Percentiles rank a stretch among this genome's conserved stretches.
Conservation (phyloP, 176 grass and related monocot species). For the Raddia guianensis region DNA sequence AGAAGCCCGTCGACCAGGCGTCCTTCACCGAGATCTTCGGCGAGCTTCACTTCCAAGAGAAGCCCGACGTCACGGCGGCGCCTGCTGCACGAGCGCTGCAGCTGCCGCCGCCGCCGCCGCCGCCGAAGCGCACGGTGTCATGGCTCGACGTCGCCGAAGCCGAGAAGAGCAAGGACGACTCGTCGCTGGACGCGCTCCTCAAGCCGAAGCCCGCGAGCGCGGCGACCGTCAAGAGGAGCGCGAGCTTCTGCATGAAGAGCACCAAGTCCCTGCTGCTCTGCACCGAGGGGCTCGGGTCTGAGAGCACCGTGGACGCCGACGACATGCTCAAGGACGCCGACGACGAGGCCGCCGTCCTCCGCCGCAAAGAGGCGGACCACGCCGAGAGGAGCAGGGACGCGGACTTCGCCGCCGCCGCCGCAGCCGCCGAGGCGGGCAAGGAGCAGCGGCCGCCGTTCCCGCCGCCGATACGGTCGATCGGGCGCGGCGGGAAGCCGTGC, state of each 20-base stretch:
- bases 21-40: conserved; percentile 97
- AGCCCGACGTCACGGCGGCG: conserved; percentile 10
- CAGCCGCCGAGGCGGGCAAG: neutral
- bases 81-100: neutral
- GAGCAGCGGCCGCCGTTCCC: conserved; percentile 50
- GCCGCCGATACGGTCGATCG: conserved; percentile 73
- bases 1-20: conserved; percentile 54
- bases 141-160: conserved; percentile 33
- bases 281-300: conserved; percentile 85
- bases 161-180: conserved; percentile 59
- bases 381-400: neutral
- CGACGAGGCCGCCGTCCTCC: conserved; percentile 14
- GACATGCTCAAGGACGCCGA: conserved; percentile 60
- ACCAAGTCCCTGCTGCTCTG: conserved; percentile 57
- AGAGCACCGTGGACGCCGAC: conserved; percentile 78
- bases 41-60: conserved; percentile 87
- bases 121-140: neutral
- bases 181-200: conserved; percentile 54
- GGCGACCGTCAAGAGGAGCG: conserved; percentile 39
- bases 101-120: neutral
- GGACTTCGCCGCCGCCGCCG: neutral
- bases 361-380: neutral
- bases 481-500: conserved; percentile 58
- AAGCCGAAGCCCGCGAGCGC: conserved; percentile 25
- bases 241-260: conserved; percentile 62